Base-by-base conservation (phyloP, 345 rosid species). In the Reutealis trisperma region DNA sequence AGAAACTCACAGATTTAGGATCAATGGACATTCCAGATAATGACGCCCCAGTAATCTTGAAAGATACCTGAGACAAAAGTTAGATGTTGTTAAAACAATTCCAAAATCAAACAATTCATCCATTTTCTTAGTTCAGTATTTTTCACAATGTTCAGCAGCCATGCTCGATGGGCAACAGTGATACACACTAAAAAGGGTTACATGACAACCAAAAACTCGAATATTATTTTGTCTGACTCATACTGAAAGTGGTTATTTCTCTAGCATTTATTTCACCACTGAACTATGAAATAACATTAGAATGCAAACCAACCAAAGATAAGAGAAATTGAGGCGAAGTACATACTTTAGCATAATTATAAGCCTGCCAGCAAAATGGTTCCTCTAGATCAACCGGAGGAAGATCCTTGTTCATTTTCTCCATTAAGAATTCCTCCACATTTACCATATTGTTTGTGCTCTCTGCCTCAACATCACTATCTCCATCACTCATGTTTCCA, bases 311-410 rank as follows among this genome's bases (percentile, higher is more conserved):
- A 63, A 65, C 62, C 62, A 64, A 52, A 54, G 59, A 51, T 34
- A 62, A 74, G n/a, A 75, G 19, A 15, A 37, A 14, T 6, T 2
- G 6, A 57, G 67, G 73, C 4, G 73, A 68, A 73, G 64, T 52
- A 58, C 89, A 77, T 86, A 91, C 91, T 85, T 93, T 96, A 25
- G 99, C 98, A 79, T 90, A 93, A 83, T 86, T 86, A 86, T 93
- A 96, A 32, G 98, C 98, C 72, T 89, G 93, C 97, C 99, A 96
- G 81, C 93, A 92, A 79, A 92, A 93, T 2, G 99, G 97, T 86
- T 96, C 98, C 85, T 96, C 97, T 71, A 92, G 87, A 75, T 92
- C 98, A 79, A 79, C 93, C 13, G 94, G 88, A 71, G 94, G 94
- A 81, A 96, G 98, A 83, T 87, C 87, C 84, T 88, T 90, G 83